These are phyloP conservation scores for Rubroboletus pulcherrimus DNA, from an alignment of 768 basidiomycete species.

Conservation along the genomic window DNA sequence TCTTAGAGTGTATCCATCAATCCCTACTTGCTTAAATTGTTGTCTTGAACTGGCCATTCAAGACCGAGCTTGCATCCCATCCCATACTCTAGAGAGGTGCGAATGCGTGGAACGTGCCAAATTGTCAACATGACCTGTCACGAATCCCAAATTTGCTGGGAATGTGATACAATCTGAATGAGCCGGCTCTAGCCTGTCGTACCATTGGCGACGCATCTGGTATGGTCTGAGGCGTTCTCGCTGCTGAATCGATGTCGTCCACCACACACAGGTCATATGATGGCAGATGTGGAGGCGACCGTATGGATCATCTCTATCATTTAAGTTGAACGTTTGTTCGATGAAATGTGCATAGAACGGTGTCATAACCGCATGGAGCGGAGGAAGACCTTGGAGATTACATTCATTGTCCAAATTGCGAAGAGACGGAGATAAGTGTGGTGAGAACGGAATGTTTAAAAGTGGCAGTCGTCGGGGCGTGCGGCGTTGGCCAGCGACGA, in stretches of 20 bases:
- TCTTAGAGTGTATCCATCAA: background rate
- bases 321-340: background rate
- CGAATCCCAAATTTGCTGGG: background rate
- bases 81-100: background rate
- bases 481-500: conserved; percentile 3
- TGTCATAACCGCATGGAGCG: background rate
- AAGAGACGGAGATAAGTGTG: background rate
- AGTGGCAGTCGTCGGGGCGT: background rate
- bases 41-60: background rate
- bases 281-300: background rate
- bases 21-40: background rate
- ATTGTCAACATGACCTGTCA: background rate
- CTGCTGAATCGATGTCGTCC: background rate
- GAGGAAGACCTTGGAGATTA: background rate
- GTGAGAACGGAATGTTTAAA: background rate
- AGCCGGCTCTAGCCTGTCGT: too few relatives aligned
- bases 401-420: background rate
- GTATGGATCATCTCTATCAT: background rate
- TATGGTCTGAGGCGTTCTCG: background rate
- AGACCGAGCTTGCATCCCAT: background rate
- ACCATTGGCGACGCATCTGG: too few relatives aligned
- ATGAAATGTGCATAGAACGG: background rate
- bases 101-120: background rate
- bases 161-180: too few relatives aligned
- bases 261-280: background rate